phyloP scores from a whole-genome alignment of 306 rosid genomes.

The Prunus padus region DNA sequence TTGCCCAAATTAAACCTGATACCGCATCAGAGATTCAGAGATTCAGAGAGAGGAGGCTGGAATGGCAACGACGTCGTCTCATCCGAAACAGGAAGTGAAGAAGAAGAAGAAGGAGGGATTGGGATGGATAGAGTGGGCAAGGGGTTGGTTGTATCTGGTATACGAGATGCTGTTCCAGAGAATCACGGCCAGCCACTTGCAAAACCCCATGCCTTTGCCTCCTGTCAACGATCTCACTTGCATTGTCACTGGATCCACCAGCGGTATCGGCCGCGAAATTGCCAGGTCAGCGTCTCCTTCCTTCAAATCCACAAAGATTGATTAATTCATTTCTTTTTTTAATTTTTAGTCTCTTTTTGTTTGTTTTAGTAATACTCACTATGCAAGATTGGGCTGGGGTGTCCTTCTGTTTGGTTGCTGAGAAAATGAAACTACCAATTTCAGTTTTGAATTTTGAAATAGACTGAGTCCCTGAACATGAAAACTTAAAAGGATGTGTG shows the following conservation, averaged over 20 bases:
- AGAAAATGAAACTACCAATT: background rate
- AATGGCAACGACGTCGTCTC: slow-evolving; percentile 50
- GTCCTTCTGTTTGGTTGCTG: background rate
- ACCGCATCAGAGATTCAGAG: background rate
- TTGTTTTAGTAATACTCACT: background rate
- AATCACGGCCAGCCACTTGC: slow-evolving; percentile 81
- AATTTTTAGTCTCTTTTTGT: background rate
- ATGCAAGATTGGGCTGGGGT: background rate
- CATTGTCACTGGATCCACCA: slow-evolving; percentile 94
- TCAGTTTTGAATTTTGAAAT: background rate
- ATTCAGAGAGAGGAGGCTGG: background rate
- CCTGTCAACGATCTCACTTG: slow-evolving; percentile 73
- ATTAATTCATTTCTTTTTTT: background rate
- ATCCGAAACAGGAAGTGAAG: slow-evolving; percentile 30
- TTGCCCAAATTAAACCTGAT: background rate
- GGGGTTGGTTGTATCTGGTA: slow-evolving; percentile 64
- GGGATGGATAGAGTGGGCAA: slow-evolving; percentile 89
- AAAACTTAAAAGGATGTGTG: background rate
- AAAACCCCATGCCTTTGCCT: slow-evolving; percentile 84
- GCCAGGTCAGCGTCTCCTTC: slow-evolving; percentile 54
- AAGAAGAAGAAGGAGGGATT: slow-evolving; percentile 47
- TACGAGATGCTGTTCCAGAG: slow-evolving; percentile 88
- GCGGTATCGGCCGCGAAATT: slow-evolving; percentile 93
- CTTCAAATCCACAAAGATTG: background rate
- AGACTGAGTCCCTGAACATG: background rate